A percentile compares a stretch with the other conserved stretches of the same genome.
Conservation (phyloP, 2,329 filamentous ascomycete genomes). For the Colletotrichum caudatum region DNA sequence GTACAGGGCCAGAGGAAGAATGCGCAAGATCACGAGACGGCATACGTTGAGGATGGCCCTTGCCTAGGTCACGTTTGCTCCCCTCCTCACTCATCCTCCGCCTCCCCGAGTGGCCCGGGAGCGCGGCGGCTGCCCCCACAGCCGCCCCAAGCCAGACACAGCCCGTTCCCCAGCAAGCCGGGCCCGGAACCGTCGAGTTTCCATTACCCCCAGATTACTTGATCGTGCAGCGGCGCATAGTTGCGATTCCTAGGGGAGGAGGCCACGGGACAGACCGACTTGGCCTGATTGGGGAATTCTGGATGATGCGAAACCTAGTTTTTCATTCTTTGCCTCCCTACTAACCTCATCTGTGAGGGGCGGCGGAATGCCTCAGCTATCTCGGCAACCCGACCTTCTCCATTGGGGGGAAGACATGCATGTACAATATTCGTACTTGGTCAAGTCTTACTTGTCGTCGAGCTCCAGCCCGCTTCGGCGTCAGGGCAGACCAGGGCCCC, state of each 20-base stretch:
- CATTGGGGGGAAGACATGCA: neutral
- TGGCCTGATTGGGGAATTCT: conserved; percentile 31
- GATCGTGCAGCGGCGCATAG: conserved; percentile 39
- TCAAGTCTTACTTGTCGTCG: neutral
- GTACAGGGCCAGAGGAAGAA: conserved; percentile 8
- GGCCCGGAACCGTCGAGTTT: conserved; percentile 34
- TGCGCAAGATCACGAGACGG: conserved; percentile 38
- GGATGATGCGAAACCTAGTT: conserved; percentile 27
- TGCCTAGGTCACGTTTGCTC: neutral
- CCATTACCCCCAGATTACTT: conserved; percentile 45
- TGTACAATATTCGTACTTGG: neutral
- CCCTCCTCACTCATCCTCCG: neutral
- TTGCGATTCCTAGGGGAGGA: conserved; percentile 3
- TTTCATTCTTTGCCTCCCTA: neutral
- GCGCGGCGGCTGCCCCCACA: conserved; percentile 38
- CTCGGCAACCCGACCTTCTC: neutral
- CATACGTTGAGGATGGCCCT: conserved; percentile 38
- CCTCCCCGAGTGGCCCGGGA: conserved; percentile 38
- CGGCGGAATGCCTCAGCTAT: neutral
- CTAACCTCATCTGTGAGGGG: neutral
- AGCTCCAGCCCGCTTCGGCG: neutral
- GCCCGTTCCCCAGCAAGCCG: conserved; percentile 18
- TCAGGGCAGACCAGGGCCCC: conserved; percentile 22
- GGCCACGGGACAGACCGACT: conserved; percentile 42
- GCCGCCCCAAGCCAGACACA: conserved; percentile 18